Evolutionary conservation across 768 basidiomycete species (phyloP).

Genomic region (Suillus subluteus): DNA sequence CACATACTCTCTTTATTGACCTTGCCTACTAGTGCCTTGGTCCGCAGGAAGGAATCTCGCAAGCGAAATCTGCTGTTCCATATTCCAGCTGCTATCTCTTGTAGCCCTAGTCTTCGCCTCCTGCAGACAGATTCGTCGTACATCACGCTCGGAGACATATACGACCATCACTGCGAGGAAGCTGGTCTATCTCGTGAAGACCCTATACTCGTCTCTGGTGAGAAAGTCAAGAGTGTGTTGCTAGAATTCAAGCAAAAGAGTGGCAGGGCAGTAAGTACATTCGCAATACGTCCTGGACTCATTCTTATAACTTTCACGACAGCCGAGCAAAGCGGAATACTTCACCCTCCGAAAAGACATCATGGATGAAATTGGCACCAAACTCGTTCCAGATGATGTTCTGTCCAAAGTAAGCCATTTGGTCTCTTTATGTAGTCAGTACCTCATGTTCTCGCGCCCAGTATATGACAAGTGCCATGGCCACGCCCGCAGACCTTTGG

Average conservation of each 20-base stretch:
- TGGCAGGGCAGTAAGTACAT: constrained; percentile 41
- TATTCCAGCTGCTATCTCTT: constrained; percentile 84
- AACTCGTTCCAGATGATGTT: constrained; percentile 89
- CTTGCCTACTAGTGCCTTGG: constrained; percentile 62
- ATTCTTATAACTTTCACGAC: constrained; percentile 8
- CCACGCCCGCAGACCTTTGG: constrained; percentile 85
- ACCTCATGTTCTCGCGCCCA: constrained; percentile 34
- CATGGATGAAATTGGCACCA: constrained; percentile 83
- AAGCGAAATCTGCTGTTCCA: constrained; percentile 93
- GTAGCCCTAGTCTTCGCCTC: constrained; percentile 80
- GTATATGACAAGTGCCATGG: constrained; percentile 93
- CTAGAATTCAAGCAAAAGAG: constrained; percentile 56
- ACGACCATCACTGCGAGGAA: constrained; percentile 84
- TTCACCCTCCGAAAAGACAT: constrained; percentile 79
- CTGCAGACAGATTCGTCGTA: constrained; percentile 93
- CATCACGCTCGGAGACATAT: constrained; percentile 89
- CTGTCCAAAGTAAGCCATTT: constrained; percentile 68
- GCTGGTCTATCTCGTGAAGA: constrained; percentile 83
- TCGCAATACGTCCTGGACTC: background rate
- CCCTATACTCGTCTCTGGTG: constrained; percentile 81
- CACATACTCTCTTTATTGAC: constrained; percentile 10
- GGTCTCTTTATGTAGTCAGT: background rate
- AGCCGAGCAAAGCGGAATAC: constrained; percentile 70
- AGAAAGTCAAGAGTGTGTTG: constrained; percentile 77
- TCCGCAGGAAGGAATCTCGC: constrained; percentile 88